Base-by-base conservation (phyloP, 2,329 filamentous ascomycete species). In the Colletotrichum salicis region DNA sequence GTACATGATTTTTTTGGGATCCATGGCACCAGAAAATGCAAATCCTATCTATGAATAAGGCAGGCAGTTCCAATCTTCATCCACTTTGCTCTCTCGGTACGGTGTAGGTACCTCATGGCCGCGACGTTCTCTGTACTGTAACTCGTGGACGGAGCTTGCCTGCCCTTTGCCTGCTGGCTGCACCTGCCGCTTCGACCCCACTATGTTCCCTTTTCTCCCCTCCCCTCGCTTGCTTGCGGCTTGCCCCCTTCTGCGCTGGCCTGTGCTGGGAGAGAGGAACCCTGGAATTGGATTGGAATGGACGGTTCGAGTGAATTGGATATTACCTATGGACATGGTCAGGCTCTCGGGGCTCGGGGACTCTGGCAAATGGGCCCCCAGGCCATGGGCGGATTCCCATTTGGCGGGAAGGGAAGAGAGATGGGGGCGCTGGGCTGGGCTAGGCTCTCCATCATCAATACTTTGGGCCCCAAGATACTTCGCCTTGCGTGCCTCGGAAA, bases 261-360 rank as follows among this genome's bases (percentile, higher is more conserved):
- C 51, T 64, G 51, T 63, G 48, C 35, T 59, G 37, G 63, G 31
- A 48, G 41, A 48, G 19, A 48, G 19, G 41, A 22, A 48, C 41
- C 31, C 19, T 24, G 24, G 54, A 56, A 13, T 45, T 24, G 24
- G 54, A 56, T 29, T 45, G 22, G 54, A 33, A 48, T 37, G 59
- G 41, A 48, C 54, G 58, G 59, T 33, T 64, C n/a, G 24, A 62
- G 59, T 62, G 45, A 52, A 63, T 37, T 63, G 31, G 60, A 54
- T 35, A 41, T 41, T 41, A 8, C 15, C 15, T 41, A 15, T 31
- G 60, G 31, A 37, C 24, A 19, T 65, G 62, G 65, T 64, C 59
- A 70, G 65, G 70, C 69, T 71, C 55, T 71, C 59, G 69, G 65
- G 58, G 51, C 65, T 70, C 59, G 60, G 70, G 70, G 66, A 55